Evolutionary conservation across 495 filamentous ascomycete species (phyloP).

Genomic region (Gamarada debralockiae): DNA sequence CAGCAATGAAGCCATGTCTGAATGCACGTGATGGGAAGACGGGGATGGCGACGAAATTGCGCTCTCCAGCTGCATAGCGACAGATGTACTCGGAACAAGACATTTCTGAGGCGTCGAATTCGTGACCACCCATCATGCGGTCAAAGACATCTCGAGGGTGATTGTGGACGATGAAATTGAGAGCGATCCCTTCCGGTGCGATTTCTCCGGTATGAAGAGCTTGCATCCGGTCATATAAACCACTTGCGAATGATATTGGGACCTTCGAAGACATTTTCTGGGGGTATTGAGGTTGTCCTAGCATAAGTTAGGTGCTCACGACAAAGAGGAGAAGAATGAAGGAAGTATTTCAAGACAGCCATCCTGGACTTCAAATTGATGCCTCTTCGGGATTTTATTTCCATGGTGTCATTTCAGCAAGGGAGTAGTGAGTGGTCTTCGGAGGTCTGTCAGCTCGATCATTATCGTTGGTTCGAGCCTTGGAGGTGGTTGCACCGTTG

Average conservation of each 20-base stretch:
- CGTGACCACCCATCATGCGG: constrained; percentile 29
- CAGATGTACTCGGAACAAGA: constrained; percentile 35
- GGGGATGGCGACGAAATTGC: constrained; percentile 34
- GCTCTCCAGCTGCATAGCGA: constrained; percentile 28
- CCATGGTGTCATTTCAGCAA: no score
- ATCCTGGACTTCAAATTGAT: no score
- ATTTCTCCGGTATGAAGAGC: constrained; percentile 25
- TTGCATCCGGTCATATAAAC: constrained; percentile 29
- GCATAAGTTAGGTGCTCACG: no score
- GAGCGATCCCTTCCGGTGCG: constrained; percentile 25
- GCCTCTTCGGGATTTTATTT: no score
- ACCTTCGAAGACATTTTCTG: no score
- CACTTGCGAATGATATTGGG: constrained; percentile 20
- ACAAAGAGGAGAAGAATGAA: no score
- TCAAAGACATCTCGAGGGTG: constrained; percentile 24
- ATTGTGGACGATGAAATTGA: constrained; percentile 29
- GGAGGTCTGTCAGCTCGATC: no score
- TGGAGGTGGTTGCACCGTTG: no score
- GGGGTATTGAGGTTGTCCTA: no score
- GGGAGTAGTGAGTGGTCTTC: no score
- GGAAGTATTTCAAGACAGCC: no score
- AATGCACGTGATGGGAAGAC: constrained; percentile 37
- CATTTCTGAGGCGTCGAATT: constrained; percentile 38
- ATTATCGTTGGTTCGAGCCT: no score
- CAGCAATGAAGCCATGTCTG: constrained; percentile 34